Percentiles rank a stretch among this genome's conserved stretches.
These are phyloP conservation scores for Phragmites australis DNA, from an alignment of 176 grass and related monocot species.

Conservation along the genomic window DNA sequence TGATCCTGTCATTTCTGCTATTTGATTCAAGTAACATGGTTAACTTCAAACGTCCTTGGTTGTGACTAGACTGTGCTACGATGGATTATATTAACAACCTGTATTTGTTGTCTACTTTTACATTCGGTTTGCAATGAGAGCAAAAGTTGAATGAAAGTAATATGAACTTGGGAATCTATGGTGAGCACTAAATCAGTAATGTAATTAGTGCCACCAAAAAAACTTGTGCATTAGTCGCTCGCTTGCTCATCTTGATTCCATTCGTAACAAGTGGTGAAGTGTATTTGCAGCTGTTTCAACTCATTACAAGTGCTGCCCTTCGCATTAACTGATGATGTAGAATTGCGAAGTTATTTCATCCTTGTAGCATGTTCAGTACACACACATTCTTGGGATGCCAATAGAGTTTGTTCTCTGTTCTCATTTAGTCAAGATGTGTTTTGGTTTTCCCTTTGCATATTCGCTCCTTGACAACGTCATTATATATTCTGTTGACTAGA, in stretches of 20 bases:
- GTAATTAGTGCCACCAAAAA: neutral
- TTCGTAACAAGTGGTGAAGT: neutral
- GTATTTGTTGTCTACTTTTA: too few species aligned
- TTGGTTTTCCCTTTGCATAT: neutral
- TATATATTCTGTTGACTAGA: neutral
- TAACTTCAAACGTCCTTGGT: neutral
- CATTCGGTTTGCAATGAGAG: too few species aligned
- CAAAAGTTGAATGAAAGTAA: neutral
- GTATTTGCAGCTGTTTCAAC: neutral
- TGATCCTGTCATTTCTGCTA: constrained; percentile 5
- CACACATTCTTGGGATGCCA: neutral
- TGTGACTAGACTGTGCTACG: neutral
- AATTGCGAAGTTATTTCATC: neutral
- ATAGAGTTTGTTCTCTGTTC: neutral
- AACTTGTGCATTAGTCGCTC: neutral
- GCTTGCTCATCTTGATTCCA: neutral
- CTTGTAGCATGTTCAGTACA: neutral
- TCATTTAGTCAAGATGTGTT: neutral
- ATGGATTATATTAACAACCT: too few species aligned
- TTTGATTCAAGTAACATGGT: neutral
- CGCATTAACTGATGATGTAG: neutral
- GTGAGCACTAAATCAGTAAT: neutral
- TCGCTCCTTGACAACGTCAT: neutral
- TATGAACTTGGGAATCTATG: neutral
- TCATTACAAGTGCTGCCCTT: neutral